These are phyloP conservation scores for Sporothrix euskadiensis DNA, from an alignment of 2,329 filamentous ascomycete genomes.

Conservation along the genomic window DNA sequence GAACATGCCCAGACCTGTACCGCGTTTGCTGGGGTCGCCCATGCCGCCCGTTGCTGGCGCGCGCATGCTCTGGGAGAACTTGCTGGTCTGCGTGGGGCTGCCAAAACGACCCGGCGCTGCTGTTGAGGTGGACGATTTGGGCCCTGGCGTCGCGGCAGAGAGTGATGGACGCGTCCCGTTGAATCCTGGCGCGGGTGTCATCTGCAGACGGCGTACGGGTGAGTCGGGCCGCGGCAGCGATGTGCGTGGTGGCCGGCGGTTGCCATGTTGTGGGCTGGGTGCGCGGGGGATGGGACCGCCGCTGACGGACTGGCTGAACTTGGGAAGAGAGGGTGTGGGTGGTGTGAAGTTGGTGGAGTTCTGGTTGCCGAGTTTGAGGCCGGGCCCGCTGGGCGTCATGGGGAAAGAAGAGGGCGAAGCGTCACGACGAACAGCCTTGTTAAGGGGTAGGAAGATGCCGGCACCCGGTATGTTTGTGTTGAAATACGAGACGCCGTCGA, in stretches of 20 bases:
- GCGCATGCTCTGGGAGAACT: constrained; percentile 64
- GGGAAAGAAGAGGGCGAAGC: constrained; percentile 58
- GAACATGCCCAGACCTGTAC: constrained; percentile 15
- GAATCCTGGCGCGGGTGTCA: constrained; percentile 54
- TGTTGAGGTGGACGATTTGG: constrained; percentile 37
- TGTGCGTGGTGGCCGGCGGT: constrained; percentile 66
- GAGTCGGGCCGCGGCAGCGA: constrained; percentile 89
- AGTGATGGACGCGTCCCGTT: constrained; percentile 55
- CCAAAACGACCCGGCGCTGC: constrained; percentile 57
- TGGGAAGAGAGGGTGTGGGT: constrained; percentile 65
- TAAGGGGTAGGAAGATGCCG: constrained; percentile 89
- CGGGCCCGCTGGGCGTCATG: constrained; percentile 60
- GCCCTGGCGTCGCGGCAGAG: constrained; percentile 49
- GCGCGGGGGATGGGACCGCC: constrained; percentile 65
- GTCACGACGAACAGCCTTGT: constrained; percentile 72
- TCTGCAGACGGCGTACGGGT: constrained; percentile 69
- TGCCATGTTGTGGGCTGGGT: constrained; percentile 62
- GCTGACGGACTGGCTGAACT: constrained; percentile 80
- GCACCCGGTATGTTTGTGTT: constrained; percentile 73
- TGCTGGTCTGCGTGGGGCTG: constrained; percentile 62
- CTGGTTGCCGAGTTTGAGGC: constrained; percentile 56
- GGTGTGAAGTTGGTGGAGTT: constrained; percentile 63
- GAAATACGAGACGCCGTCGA: constrained; percentile 85
- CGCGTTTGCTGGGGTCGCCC: constrained; percentile 62
- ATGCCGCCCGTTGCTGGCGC: constrained; percentile 46